Conservation (phyloP, 2,329 filamentous ascomycete genomes). For the Monilinia fructicola region DNA sequence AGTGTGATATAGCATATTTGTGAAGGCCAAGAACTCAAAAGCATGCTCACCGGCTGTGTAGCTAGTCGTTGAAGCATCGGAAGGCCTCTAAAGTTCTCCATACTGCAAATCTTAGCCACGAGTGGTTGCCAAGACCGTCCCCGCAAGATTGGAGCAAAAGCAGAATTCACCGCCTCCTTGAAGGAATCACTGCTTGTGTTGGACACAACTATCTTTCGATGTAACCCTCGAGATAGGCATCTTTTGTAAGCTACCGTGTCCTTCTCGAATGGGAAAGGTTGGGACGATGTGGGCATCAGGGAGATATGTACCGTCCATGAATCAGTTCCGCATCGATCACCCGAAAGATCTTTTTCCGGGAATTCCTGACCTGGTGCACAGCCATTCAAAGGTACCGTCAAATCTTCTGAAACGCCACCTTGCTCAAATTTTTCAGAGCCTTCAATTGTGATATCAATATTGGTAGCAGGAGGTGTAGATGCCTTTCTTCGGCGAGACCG, state of each 20-base stretch:
- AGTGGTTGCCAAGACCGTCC: constrained; percentile 57
- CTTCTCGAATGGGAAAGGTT: constrained; percentile 61
- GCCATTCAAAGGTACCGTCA: constrained; percentile 10
- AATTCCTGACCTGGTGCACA: constrained; percentile 29
- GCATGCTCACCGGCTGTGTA: constrained; percentile 42
- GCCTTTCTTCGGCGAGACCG: constrained; percentile 34
- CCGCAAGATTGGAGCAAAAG: constrained; percentile 52
- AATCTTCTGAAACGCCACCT: neutral
- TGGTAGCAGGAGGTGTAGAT: constrained; percentile 36
- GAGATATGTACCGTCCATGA: constrained; percentile 62
- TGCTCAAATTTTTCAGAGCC: constrained; percentile 24
- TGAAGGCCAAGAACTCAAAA: neutral
- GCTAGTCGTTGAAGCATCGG: constrained; percentile 60
- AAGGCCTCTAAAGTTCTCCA: constrained; percentile 53
- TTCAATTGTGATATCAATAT: constrained; percentile 22
- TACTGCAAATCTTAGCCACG: constrained; percentile 59
- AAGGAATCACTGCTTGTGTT: constrained; percentile 53
- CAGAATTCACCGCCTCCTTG: constrained; percentile 47
- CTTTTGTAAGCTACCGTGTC: constrained; percentile 61
- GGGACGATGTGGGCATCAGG: constrained; percentile 53
- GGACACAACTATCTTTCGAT: constrained; percentile 55
- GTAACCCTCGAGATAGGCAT: constrained; percentile 59
- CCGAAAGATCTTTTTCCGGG: constrained; percentile 30
- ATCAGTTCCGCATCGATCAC: constrained; percentile 38
- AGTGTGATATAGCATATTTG: neutral